Evolutionary conservation across 2,329 filamentous ascomycete species (phyloP), one percentile per base, ranked within the genome.

Genomic region (Alternaria sp.): DNA sequence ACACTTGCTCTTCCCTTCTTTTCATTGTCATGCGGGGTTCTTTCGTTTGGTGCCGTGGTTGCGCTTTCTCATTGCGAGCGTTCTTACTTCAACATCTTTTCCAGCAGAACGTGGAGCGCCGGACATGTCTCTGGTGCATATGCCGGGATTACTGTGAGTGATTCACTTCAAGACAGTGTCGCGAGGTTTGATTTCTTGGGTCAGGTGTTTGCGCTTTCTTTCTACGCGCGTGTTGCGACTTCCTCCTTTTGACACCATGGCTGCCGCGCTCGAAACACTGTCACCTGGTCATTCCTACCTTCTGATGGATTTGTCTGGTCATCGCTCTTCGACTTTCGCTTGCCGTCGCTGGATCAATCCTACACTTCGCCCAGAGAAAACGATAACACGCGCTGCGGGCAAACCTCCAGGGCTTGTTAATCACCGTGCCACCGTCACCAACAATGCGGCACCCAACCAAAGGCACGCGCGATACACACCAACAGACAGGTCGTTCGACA

Each of bases 1-100:
- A 40, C 5, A 40, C 15, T 17, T 40, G 5, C 36, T 40, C 36
- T 40, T 40, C 36, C 36, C 1, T 40, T 40, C 32, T 5, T 17
- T 17, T 17, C 36, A 3, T 40, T 40, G 36, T 17, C 36, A 40
- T 1, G 36, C 36, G 36, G 36, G 36, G 36, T 40, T 40, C 36
- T 40, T 40, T 40, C 36, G 36, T 40, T 40, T 40, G 36, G 36
- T 40, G 36, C 36, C 5, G 36, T 40, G 36, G 36, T 40, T 40
- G 36, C 36, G 36, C 36, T 40, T 40, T 40, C 36, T 9, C n/a
- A 8, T 40, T 40, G 36, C 36, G 36, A 40, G 8, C 36, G 36
- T 40, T 40, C 36, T 40, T 40, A 40, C 36, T 3, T 40, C 36
- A 40, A 40, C 36, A 1, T 40, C 36, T 40, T 40, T 17, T 1